Percentiles rank a stretch among this genome's conserved stretches.
Conservation (phyloP, 305 asterid genomes). For the Fraxinus floribunda region DNA sequence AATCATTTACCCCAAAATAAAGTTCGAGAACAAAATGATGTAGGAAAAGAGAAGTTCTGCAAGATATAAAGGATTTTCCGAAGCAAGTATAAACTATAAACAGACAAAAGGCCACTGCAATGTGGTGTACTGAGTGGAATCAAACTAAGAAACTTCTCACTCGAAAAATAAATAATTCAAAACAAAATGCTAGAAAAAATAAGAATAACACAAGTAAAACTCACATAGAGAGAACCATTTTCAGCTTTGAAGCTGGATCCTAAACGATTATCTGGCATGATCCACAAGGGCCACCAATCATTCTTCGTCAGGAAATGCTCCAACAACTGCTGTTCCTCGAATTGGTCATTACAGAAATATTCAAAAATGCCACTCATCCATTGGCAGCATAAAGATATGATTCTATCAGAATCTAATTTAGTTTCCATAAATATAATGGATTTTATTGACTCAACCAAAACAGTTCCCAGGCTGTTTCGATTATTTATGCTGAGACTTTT, state of each 20-base stretch:
- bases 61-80: neutral
- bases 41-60: constrained; percentile 6
- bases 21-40: neutral
- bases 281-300: constrained; percentile 75
- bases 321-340: constrained; percentile 78
- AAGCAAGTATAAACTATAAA: neutral
- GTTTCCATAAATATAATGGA: constrained; percentile 48
- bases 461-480: constrained; percentile 49
- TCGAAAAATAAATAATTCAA: neutral
- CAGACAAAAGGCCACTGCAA: neutral
- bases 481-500: constrained; percentile 36
- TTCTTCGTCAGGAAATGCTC: constrained; percentile 58
- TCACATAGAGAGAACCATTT: constrained; percentile 51
- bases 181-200: neutral
- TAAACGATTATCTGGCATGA: constrained; percentile 45
- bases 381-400: constrained; percentile 67
- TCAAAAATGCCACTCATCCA: constrained; percentile 68
- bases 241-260: constrained; percentile 49
- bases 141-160: neutral
- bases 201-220: constrained; percentile 31
- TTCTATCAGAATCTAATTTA: constrained; percentile 43
- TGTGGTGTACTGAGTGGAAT: constrained; percentile 1
- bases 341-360: constrained; percentile 58
- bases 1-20: neutral
- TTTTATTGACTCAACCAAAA: constrained; percentile 58